phyloP scores from a whole-genome alignment of 139 green algal species.

The Micractinium sp. region DNA sequence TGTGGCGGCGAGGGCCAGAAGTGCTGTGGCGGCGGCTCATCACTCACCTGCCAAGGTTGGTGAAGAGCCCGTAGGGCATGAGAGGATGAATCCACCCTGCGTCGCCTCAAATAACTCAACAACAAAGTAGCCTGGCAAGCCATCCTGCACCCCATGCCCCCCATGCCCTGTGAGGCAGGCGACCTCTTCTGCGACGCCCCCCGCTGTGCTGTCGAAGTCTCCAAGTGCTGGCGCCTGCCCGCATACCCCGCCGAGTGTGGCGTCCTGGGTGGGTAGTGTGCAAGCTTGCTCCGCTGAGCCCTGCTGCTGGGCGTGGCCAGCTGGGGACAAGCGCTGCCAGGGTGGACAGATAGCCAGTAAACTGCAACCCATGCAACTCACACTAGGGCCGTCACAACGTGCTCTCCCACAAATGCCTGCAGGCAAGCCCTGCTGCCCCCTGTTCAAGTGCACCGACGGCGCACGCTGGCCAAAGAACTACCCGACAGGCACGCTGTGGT shows the following conservation, averaged over 20 bases:
- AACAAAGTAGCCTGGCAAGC: no score
- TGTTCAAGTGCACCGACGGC: neutral
- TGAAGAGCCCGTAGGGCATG: no score
- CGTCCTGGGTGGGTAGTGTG: neutral
- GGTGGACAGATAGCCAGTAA: no score
- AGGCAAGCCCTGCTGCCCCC: neutral
- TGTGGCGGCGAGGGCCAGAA: neutral
- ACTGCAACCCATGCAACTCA: no score
- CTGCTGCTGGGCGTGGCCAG: neutral
- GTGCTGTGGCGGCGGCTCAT: neutral
- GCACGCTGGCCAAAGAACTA: neutral
- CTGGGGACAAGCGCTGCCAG: no score
- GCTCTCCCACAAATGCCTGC: neutral
- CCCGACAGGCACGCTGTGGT: no score
- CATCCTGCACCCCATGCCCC: no score
- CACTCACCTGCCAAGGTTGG: neutral
- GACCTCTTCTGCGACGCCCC: neutral
- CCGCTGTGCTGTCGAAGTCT: neutral
- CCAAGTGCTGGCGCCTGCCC: neutral
- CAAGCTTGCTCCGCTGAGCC: neutral
- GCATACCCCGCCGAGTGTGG: neutral
- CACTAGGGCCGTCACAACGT: no score
- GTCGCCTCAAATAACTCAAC: no score
- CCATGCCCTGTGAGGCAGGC: no score
- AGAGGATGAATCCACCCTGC: no score